Percentiles rank a stretch among this genome's conserved stretches.
These are phyloP conservation scores for Plasmodium blacklocki DNA, from an alignment of 169 alveolate species.

Conservation along the genomic window DNA sequence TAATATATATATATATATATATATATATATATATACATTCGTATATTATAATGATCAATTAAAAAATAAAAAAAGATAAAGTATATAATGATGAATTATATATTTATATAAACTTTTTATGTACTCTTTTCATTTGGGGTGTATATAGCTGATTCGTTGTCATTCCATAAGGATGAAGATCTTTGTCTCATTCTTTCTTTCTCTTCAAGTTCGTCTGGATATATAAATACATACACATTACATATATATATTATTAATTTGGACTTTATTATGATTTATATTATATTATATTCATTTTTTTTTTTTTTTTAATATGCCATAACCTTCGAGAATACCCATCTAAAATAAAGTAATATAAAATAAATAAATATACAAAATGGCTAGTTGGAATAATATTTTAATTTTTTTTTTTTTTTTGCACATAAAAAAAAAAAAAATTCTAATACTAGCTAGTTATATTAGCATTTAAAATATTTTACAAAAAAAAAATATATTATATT, in stretches of 20 bases:
- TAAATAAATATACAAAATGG: not conserved
- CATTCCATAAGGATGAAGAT: conserved; percentile 57
- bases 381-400: not conserved
- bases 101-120: not conserved
- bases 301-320: conserved; percentile 4
- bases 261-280: not conserved
- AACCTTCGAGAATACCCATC: conserved; percentile 54
- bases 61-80: conserved; percentile 11
- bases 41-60: not conserved
- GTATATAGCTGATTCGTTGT: conserved; percentile 36
- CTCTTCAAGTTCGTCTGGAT: conserved; percentile 60
- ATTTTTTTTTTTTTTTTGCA: no score
- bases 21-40: no score
- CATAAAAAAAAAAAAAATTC: not conserved
- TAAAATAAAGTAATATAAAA: not conserved
- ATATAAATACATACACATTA: not conserved
- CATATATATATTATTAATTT: not conserved
- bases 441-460: not conserved
- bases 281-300: conserved; percentile 3
- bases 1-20: not conserved
- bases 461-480: not conserved
- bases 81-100: no score
- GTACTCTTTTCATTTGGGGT: conserved; percentile 31
- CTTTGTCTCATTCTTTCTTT: conserved; percentile 44
- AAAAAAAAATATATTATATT: not conserved